A percentile compares a stretch with the other conserved stretches of the same genome.
Evolutionary conservation across 371 early-diverging fungal species (phyloP).

Genomic region (Mucor mucedo): DNA sequence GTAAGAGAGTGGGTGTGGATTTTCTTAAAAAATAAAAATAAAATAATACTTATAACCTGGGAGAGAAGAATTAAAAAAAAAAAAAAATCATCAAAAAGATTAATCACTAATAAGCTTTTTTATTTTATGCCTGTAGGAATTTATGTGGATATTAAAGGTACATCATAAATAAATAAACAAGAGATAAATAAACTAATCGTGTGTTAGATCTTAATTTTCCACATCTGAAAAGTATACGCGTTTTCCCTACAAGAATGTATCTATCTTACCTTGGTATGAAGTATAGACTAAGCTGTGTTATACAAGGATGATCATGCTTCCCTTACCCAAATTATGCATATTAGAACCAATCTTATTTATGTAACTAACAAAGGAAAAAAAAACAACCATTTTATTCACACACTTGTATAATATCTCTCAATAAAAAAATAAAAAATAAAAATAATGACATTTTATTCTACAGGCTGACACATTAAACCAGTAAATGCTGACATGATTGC

Average conservation of each 20-base stretch:
- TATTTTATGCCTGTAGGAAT: conserved; percentile 33
- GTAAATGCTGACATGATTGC: conserved; percentile 64
- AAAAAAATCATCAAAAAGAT: neutral
- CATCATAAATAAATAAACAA: neutral
- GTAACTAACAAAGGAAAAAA: neutral
- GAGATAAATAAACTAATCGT: neutral
- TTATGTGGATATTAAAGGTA: conserved; percentile 58
- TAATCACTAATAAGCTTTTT: neutral
- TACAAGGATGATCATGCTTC: conserved; percentile 37
- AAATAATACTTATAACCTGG: no score
- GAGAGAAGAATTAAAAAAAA: neutral
- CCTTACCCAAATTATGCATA: conserved; percentile 5
- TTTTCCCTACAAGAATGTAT: conserved; percentile 57
- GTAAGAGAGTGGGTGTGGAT: neutral
- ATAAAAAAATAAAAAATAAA: conserved; percentile 11
- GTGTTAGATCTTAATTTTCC: conserved; percentile 49
- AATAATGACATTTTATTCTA: conserved; percentile 15
- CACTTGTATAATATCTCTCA: neutral
- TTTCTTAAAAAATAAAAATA: neutral
- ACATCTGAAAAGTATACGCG: conserved; percentile 54
- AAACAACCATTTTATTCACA: neutral
- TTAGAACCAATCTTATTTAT: neutral
- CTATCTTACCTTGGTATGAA: conserved; percentile 59
- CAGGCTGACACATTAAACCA: conserved; percentile 40
- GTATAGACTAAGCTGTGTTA: conserved; percentile 54